These are phyloP conservation scores for Lactarius indigo DNA, from an alignment of 768 basidiomycete species.

Conservation along the genomic window DNA sequence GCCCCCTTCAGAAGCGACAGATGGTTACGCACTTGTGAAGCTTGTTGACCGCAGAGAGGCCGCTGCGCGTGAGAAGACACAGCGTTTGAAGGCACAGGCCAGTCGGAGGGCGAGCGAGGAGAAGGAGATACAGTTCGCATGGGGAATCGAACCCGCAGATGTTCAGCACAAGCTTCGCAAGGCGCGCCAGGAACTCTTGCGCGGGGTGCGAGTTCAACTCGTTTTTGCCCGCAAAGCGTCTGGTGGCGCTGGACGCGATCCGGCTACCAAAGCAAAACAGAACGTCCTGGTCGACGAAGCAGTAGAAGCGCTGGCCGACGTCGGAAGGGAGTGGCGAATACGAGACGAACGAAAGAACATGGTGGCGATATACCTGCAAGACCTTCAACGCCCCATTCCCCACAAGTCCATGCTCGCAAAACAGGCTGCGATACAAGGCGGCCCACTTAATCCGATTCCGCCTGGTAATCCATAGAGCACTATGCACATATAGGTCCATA, in stretches of 20 bases:
- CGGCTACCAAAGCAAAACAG: constrained; percentile 6
- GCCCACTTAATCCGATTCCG: not conserved
- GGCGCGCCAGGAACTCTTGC: constrained; percentile 30
- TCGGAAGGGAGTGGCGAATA: constrained; percentile 26
- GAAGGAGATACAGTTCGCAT: constrained; percentile 39
- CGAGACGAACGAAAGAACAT: constrained; percentile 21
- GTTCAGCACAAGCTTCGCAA: constrained; percentile 38
- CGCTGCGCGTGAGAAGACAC: constrained; percentile 14
- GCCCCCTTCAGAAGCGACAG: constrained; percentile 19
- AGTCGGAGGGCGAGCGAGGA: constrained; percentile 24
- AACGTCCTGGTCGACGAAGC: constrained; percentile 19
- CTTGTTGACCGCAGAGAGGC: constrained; percentile 13
- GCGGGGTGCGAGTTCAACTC: constrained; percentile 32
- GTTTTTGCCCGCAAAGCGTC: constrained; percentile 31
- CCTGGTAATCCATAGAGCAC: not conserved
- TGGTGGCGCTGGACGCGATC: constrained; percentile 12
- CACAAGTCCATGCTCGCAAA: constrained; percentile 14
- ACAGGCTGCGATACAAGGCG: not conserved
- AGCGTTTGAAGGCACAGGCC: constrained; percentile 12
- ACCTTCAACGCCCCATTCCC: constrained; percentile 18
- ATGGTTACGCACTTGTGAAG: constrained; percentile 26
- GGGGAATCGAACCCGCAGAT: constrained; percentile 35
- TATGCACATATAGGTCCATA: not conserved
- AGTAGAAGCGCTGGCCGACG: constrained; percentile 27
- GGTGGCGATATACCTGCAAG: constrained; percentile 18